phyloP scores from a whole-genome alignment of 352 stramenopile genomes.

The Phytophthora pluvialis region DNA sequence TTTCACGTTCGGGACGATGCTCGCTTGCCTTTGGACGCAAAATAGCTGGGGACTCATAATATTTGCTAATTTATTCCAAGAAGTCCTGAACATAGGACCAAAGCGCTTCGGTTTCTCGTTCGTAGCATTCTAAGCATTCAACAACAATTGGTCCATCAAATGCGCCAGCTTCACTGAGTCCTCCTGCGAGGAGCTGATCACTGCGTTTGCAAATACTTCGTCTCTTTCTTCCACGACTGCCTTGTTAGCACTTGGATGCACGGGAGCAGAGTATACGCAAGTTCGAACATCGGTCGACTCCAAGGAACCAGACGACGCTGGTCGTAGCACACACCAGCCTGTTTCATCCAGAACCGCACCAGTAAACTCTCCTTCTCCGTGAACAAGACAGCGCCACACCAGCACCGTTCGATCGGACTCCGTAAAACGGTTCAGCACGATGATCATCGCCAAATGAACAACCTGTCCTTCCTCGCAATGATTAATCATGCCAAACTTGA shows the following conservation, averaged over 20 bases:
- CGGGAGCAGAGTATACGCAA: conserved; percentile 10
- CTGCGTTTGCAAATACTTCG: conserved; percentile 3
- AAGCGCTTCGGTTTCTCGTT: too few relatives aligned
- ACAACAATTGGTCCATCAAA: conserved; percentile 15
- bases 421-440: conserved; percentile 11
- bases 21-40: conserved; percentile 42
- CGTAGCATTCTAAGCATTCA: neutral
- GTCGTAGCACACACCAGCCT: conserved; percentile 19
- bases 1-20: too few relatives aligned
- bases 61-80: too few relatives aligned
- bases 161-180: conserved; percentile 10
- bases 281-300: conserved; percentile 18
- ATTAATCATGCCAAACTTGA: conserved; percentile 21
- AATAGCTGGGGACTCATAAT: too few relatives aligned
- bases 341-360: conserved; percentile 14
- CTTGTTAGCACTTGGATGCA: neutral
- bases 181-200: conserved; percentile 8
- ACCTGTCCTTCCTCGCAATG: conserved; percentile 7
- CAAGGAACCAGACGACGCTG: neutral
- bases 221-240: neutral
- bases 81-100: too few relatives aligned
- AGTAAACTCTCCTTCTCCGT: conserved; percentile 19
- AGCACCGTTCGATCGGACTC: conserved; percentile 18
- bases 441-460: conserved; percentile 3
- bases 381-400: conserved; percentile 19